Evolutionary conservation across 2,329 filamentous ascomycete species (phyloP), one percentile per base, ranked within the genome.

Genomic region (Lachnum nothofagi): DNA sequence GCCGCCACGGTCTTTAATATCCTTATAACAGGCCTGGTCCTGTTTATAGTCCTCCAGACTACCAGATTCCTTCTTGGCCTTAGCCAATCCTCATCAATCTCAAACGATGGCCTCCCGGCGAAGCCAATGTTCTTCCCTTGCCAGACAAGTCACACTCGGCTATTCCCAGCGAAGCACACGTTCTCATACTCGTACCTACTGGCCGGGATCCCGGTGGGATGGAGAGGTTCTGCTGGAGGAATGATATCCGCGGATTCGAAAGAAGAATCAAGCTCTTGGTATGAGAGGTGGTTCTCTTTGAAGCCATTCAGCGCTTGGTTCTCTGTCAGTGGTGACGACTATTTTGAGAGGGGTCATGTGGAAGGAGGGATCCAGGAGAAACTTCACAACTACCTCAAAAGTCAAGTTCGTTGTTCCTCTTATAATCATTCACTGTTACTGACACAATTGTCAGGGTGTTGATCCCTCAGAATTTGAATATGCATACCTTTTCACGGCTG

Each of bases 161-260:
- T 85, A n/a, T 82, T 84, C 49, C 86, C 86, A 0, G 74, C 80
- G 60, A 79, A 76, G 50, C 82, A 89, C 62, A 75, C 75, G 0
- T 90, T 91, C 60, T 71, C 71, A 1, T 88, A 88, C 62, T 82
- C 83, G 0, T 88, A 89, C 63, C 74, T 90, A 1, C 72, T 83
- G 39, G 79, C 82, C 22, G 85, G 85, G 0, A 72, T 86, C 34
- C 85, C 85, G 0, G 73, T 89, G 20, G 76, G 76, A n/a, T 82
- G 78, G 65, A 68, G 70, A 43, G 83, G 81, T 5, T 69, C 68
- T 35, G 67, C 71, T n/a, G 76, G 74, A 39, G 74, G 74, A 8
- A 70, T 85, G 53, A 62, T 87, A 27, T 83, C 82, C 2, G 66
- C 67, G 5, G 69, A 70, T 23, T 46, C 59, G 20, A 42, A 59